Evolutionary conservation across 257 asterid genomes (phyloP).

Genomic region (Solanum peruvianum): DNA sequence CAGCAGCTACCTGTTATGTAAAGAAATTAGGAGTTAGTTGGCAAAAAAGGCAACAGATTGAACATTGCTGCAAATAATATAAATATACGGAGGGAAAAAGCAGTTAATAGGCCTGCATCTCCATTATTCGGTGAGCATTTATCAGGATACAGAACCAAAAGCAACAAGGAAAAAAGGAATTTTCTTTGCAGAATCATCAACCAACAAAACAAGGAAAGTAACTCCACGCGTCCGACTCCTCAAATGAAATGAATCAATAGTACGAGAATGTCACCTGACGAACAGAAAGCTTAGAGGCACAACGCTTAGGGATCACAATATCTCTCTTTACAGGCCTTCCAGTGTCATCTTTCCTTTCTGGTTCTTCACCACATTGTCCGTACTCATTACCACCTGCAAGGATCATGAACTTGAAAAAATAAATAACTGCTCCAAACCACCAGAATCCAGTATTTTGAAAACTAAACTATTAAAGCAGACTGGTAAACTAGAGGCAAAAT

Average conservation of each 20-base stretch:
- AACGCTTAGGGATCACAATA: constrained; percentile 83
- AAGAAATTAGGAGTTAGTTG: constrained; percentile 2
- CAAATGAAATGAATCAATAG: background rate
- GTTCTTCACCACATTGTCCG: constrained; percentile 98
- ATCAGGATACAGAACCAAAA: background rate
- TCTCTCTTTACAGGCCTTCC: constrained; percentile 87
- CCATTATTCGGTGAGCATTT: background rate
- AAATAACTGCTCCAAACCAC: background rate
- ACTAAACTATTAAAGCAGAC: background rate
- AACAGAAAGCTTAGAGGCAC: constrained; percentile 86
- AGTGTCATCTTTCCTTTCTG: constrained; percentile 88
- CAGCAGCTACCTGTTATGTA: constrained; percentile 86
- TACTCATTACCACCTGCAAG: constrained; percentile 93
- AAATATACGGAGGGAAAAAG: background rate
- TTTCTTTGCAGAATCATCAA: background rate
- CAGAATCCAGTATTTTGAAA: background rate
- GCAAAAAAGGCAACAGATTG: background rate
- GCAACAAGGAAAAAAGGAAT: background rate
- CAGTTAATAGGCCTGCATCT: background rate
- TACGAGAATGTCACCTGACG: constrained; percentile 50
- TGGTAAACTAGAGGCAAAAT: background rate
- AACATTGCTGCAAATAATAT: background rate
- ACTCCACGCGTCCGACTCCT: background rate
- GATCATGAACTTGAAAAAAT: background rate
- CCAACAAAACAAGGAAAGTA: background rate